Conservation (phyloP, 1,284 basidiomycete genomes). For the Tilletia horrida region DNA sequence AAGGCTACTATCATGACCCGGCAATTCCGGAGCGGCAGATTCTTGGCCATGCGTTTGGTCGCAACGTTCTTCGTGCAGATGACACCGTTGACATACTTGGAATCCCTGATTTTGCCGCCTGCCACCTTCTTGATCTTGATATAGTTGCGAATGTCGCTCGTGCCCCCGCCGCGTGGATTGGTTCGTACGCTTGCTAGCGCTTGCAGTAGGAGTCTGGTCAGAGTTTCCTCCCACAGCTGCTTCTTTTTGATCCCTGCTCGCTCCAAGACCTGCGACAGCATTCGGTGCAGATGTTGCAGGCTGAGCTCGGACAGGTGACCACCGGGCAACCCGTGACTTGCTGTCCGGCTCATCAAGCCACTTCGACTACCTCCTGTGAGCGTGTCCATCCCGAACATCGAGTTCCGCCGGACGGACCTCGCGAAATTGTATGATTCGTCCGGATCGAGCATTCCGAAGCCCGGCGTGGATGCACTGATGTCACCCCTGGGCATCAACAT, state of each 20-base stretch:
- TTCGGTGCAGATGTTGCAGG: conserved; percentile 38
- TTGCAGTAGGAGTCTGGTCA: conserved; percentile 43
- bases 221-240: conserved; percentile 43
- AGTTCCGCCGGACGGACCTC: background rate
- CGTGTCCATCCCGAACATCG: background rate
- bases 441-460: conserved; percentile 3
- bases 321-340: background rate
- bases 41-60: conserved; percentile 69
- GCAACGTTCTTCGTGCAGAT: conserved; percentile 96
- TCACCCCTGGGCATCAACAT: background rate
- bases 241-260: conserved; percentile 33
- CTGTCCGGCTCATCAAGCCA: conserved; percentile 9
- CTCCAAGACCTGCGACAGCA: conserved; percentile 46
- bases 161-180: conserved; percentile 64
- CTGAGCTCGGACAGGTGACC: conserved; percentile 7
- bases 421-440: conserved; percentile 9
- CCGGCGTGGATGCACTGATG: background rate
- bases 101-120: conserved; percentile 83
- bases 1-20: conserved; percentile 94
- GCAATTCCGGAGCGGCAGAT: conserved; percentile 67
- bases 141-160: conserved; percentile 86
- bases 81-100: conserved; percentile 78
- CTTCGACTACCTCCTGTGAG: background rate
- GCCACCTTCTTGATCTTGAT: conserved; percentile 99
- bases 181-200: conserved; percentile 48